Evolutionary conservation across 2,329 filamentous ascomycete genomes (phyloP).

Genomic region (Acephala macrosclerotiorum): DNA sequence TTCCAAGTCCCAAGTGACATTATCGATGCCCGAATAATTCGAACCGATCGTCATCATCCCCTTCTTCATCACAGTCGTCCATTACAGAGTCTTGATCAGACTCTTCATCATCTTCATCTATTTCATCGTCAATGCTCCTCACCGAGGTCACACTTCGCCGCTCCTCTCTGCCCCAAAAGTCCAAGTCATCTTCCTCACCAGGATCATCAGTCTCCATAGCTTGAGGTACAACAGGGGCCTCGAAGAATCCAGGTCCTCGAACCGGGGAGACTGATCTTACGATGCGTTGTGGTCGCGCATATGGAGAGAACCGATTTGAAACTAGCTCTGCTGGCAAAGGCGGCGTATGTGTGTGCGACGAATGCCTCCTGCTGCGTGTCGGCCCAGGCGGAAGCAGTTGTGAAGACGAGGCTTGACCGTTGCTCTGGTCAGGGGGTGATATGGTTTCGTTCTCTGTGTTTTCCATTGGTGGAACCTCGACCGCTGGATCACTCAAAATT

Average conservation of each 20-base stretch:
- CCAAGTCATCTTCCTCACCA: slow-evolving; percentile 56
- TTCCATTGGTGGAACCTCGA: slow-evolving; percentile 35
- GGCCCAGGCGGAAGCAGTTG: slow-evolving; percentile 21
- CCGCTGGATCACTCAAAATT: slow-evolving; percentile 56
- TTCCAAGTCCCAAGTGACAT: slow-evolving; percentile 23
- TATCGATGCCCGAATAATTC: slow-evolving; percentile 60
- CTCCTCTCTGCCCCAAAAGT: slow-evolving; percentile 57
- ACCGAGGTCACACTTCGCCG: slow-evolving; percentile 41
- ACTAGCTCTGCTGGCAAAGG: slow-evolving; percentile 13
- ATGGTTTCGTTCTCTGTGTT: slow-evolving; percentile 34
- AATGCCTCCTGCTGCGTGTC: slow-evolving; percentile 41
- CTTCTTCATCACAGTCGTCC: slow-evolving; percentile 48
- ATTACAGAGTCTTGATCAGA: slow-evolving; percentile 49
- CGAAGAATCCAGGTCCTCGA: slow-evolving; percentile 42
- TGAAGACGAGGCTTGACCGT: slow-evolving; percentile 28
- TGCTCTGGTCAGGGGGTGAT: slow-evolving; percentile 26
- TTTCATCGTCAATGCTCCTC: slow-evolving; percentile 38
- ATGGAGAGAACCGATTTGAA: slow-evolving; percentile 37
- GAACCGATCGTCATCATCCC: slow-evolving; percentile 55
- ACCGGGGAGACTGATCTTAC: slow-evolving; percentile 44
- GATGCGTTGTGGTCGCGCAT: slow-evolving; percentile 37
- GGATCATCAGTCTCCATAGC: slow-evolving; percentile 56
- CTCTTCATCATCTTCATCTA: slow-evolving; percentile 40
- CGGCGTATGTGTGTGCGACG: slow-evolving; percentile 37
- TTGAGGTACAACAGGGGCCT: slow-evolving; percentile 37